Base-by-base conservation (phyloP, 2,329 filamentous ascomycete species). In the Talaromyces marneffei region DNA sequence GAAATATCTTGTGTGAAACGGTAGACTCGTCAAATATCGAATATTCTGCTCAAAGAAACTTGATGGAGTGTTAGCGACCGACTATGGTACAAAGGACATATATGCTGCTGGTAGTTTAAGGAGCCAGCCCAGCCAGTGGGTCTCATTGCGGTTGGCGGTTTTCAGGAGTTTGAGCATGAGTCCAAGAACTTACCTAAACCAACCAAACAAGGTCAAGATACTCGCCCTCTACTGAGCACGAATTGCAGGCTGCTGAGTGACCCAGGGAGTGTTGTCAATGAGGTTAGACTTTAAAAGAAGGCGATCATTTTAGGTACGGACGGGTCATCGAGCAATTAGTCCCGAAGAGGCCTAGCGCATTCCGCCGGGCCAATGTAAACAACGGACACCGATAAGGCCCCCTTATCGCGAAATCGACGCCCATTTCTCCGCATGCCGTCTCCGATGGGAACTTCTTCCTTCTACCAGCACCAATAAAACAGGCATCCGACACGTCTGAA, bases 331-430 rank as follows among this genome's bases (percentile, higher is more conserved):
- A 46, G 39, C 18, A 20, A 50, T 31, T 25, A 31, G 46, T 31
- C 57, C 46, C 8, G 7, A 35, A 59, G 39, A 2, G 35, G 57
- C 25, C 14, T 59, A 59, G 57, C 9, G 2, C 20, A 20, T 33
- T 40, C 20, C 23, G 12, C n/a, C 10, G 6, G 25, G 29, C 55
- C 37, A 29, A 31, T 52, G 57, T 33, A 53, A 59, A 53, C 57
- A 42, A 31, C 44, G 42, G 29, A 18, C 44, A 33, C 46, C 57
- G 58, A 60, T 60, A 60, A 60, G 58, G 25, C 23, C 42, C 12
- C 25, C 50, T 60, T 60, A 60, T 60, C 58, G 35, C 29, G 20
- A 23, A 40, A 46, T 25, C 20, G 20, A 9, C 2, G 4, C 42
- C 39, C 18, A 23, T 50, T 60, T 54, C 58, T 60, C 58, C 58